Evolutionary conservation across 169 alveolate species (phyloP), one percentile per base, ranked within the genome.

Genomic region (Plasmodium gallinaceum): DNA sequence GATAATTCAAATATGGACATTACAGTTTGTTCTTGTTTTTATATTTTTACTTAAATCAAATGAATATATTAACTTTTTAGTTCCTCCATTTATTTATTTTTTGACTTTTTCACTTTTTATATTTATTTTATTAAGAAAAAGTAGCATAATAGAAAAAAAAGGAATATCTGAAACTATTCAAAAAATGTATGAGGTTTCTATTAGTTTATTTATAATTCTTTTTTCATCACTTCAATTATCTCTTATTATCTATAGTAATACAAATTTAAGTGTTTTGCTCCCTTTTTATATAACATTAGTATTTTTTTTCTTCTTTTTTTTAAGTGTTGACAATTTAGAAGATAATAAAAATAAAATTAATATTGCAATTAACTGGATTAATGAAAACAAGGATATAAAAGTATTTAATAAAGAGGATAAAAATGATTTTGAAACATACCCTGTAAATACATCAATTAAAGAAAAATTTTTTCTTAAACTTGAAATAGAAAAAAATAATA

Each of bases 171-270:
- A 32, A 8, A 26, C 58, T 14, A n/a, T 64, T 22, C 68, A 65
- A 42, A 78, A 78, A 57, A 46, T 78, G 7, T 57, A 65, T 43
- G 89, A 78, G 48, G 57, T 78, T 24, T 26, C 43, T 78, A 24
- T 78, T 7, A 78, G 52, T 16, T 45, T 78, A 14, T 78, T 78
- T 58, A 37, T 78, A 5, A 65, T 65, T 7, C 26, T 78, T 37
- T 22, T 48, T 43, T 64, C 89, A 0, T 43, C 70, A 51, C 66
- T 78, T 12, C 89, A 64, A n/a, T 51, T 65, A 37, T 78, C 89
- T 20, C 46, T 78, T 58, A 78, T 78, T 42, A 70, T 57, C 39
- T 78, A 78, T 65, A 78, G 89, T 32, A 78, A 78, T 43, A 78
- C 89, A 65, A 78, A 78, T 57, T 65, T 78, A 42, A 66, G 89